Percentiles rank a stretch among this genome's conserved stretches.
These are phyloP conservation scores for Solanum ahanhuiri DNA, from an alignment of 257 asterid genomes.

Conservation along the genomic window DNA sequence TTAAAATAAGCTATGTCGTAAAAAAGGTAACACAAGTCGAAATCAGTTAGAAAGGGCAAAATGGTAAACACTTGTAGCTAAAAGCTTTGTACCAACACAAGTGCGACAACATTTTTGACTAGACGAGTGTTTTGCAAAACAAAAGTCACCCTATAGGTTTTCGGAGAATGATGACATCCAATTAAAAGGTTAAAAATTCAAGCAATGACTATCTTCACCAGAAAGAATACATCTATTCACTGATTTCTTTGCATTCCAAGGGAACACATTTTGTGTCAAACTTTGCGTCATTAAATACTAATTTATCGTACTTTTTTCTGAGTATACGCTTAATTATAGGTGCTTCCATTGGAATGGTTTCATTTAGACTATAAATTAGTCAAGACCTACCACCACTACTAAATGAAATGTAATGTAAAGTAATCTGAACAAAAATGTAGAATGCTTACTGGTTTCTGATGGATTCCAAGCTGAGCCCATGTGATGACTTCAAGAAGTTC, in stretches of 20 bases:
- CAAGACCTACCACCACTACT: background rate
- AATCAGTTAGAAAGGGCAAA: background rate
- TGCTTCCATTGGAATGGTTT: background rate
- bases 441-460: slow-evolving; percentile 67
- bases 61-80: background rate
- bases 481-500: slow-evolving; percentile 95
- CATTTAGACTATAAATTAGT: background rate
- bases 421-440: background rate
- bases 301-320: background rate
- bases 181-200: background rate
- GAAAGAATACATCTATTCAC: background rate
- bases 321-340: background rate
- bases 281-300: background rate
- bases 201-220: background rate
- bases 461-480: slow-evolving; percentile 98
- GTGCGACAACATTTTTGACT: background rate
- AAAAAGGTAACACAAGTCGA: background rate
- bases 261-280: background rate
- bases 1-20: background rate
- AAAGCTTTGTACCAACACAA: background rate
- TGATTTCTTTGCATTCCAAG: background rate
- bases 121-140: background rate
- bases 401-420: background rate
- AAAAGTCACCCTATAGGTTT: background rate
- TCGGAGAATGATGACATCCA: background rate